phyloP scores from a whole-genome alignment of 2,329 filamentous ascomycete species.

The Stagonosporopsis rhizophila region DNA sequence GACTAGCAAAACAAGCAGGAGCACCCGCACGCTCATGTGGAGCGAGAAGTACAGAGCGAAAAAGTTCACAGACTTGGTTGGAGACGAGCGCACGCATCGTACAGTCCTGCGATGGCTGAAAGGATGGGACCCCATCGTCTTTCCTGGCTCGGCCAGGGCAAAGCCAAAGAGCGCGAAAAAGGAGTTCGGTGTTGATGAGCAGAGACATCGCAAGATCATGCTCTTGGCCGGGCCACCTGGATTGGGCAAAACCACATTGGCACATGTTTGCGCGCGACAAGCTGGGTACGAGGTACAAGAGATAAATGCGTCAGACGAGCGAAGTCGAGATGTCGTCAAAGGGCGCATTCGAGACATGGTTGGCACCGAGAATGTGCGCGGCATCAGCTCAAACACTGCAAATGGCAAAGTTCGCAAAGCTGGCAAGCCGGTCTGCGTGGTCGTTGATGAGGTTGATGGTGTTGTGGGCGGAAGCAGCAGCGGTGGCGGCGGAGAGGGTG shows the following conservation, averaged over 20 bases:
- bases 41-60: constrained; percentile 96
- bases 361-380: constrained; percentile 90
- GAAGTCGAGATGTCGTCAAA: constrained; percentile 87
- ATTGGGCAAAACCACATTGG: constrained; percentile 92
- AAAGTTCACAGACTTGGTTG: constrained; percentile 91
- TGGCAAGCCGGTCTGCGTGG: constrained; percentile 86
- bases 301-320: constrained; percentile 96
- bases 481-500: constrained; percentile 78
- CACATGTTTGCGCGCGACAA: constrained; percentile 93
- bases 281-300: constrained; percentile 96
- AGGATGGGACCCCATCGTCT: constrained; percentile 90
- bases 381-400: constrained; percentile 63
- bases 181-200: constrained; percentile 68
- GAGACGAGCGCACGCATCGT: constrained; percentile 92
- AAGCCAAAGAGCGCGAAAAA: constrained; percentile 59
- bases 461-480: constrained; percentile 77
- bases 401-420: constrained; percentile 70
- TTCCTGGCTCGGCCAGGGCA: constrained; percentile 73
- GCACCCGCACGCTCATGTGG: constrained; percentile 72
- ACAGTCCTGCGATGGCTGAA: constrained; percentile 93
- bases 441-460: constrained; percentile 97
- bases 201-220: constrained; percentile 83
- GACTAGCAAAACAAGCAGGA: constrained; percentile 34
- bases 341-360: constrained; percentile 90
- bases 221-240: constrained; percentile 91